Conservation (phyloP, 768 basidiomycete species). For the Boletus subparvulus region DNA sequence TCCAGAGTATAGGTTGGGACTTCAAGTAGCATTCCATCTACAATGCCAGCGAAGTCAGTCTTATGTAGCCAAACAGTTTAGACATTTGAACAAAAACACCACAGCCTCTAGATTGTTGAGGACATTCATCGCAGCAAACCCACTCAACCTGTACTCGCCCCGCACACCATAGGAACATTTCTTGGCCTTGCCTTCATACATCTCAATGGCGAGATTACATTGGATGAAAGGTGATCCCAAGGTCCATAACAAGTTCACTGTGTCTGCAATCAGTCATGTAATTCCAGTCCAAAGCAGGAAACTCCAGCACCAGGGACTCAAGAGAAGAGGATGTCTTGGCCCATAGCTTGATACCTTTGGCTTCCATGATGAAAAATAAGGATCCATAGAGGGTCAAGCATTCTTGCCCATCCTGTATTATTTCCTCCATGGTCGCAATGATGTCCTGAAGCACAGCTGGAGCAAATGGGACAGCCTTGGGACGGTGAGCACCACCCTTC, state of each 20-base stretch:
- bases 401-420: too few relatives aligned
- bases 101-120: too few relatives aligned
- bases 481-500: too few relatives aligned
- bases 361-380: background rate
- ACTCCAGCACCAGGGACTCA: background rate
- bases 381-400: background rate
- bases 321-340: background rate
- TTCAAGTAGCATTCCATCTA: too few relatives aligned
- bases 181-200: slow-evolving; percentile 3
- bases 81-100: too few relatives aligned
- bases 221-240: background rate
- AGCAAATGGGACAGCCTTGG: too few relatives aligned
- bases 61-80: too few relatives aligned
- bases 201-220: background rate
- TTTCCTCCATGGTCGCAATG: too few relatives aligned
- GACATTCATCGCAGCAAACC: background rate
- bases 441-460: too few relatives aligned
- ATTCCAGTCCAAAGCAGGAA: background rate
- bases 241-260: background rate
- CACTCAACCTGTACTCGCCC: slow-evolving; percentile 8
- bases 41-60: too few relatives aligned
- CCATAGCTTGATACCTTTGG: background rate
- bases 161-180: background rate
- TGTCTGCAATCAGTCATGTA: background rate
- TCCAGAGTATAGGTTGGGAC: too few relatives aligned